Conservation (phyloP, 768 basidiomycete genomes). For the Tremella fuciformis region DNA sequence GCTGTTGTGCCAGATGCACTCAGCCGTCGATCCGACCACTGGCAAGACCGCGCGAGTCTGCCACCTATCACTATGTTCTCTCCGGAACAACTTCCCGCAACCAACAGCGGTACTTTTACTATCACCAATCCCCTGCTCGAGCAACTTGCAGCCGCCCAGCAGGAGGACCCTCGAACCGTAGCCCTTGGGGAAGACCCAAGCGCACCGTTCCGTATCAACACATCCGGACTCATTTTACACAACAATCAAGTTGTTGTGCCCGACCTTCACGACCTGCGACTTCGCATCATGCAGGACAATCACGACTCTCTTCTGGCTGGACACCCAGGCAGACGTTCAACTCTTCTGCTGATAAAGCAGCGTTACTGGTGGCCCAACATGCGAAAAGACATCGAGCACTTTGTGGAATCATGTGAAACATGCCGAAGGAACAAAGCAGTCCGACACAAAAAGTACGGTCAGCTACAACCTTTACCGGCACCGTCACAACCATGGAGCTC, state of each 20-base stretch:
- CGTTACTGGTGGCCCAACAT: not conserved
- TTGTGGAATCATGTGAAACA: slow-evolving; percentile 53
- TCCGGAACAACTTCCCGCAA: too few species aligned
- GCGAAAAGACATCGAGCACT: slow-evolving; percentile 36
- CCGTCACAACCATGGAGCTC: slow-evolving; percentile 42
- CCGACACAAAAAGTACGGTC: slow-evolving; percentile 54
- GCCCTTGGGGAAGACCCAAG: too few species aligned
- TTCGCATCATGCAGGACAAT: not conserved
- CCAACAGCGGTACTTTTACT: not conserved
- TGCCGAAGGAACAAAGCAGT: slow-evolving; percentile 52
- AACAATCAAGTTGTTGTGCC: too few species aligned
- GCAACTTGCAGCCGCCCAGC: not conserved
- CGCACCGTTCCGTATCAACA: not conserved
- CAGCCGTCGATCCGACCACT: slow-evolving; percentile 13
- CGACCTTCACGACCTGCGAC: not conserved
- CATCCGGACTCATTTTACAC: not conserved
- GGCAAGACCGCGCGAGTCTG: not conserved
- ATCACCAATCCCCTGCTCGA: not conserved
- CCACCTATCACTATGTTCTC: too few species aligned
- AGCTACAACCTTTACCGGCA: slow-evolving; percentile 36
- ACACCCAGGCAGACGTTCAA: not conserved
- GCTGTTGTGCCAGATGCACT: slow-evolving; percentile 15
- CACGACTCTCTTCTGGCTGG: not conserved
- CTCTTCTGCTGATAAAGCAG: not conserved
- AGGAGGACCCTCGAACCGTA: not conserved